These are phyloP conservation scores for Batrachochytrium dendrobatidis DNA, from an alignment of 371 early-diverging fungal genomes.

Conservation along the genomic window DNA sequence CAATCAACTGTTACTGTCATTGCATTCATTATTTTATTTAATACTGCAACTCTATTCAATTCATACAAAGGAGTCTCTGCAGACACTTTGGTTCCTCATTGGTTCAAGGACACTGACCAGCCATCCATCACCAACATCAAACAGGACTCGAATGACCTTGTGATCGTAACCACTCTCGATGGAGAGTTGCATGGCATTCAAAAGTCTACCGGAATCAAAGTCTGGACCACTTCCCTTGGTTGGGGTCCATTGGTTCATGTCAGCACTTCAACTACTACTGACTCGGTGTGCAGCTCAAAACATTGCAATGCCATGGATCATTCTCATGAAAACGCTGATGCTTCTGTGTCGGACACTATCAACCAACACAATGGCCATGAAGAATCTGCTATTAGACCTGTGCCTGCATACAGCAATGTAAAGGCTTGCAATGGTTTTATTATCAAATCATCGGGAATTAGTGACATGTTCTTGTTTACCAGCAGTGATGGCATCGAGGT, in stretches of 20 bases:
- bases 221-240: constrained; percentile 41
- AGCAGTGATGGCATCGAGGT: too few relatives aligned
- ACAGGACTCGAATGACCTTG: constrained; percentile 15
- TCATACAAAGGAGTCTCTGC: not conserved
- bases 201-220: constrained; percentile 34
- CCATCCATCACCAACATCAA: not conserved
- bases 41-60: not conserved
- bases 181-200: constrained; percentile 54
- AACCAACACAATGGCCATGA: not conserved
- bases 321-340: constrained; percentile 1
- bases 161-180: constrained; percentile 54
- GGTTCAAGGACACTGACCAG: not conserved
- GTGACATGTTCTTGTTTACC: too few relatives aligned
- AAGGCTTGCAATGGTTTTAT: too few relatives aligned
- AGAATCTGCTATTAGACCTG: too few relatives aligned
- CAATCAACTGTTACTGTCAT: too few relatives aligned
- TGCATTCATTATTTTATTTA: too few relatives aligned
- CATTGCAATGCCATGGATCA: not conserved
- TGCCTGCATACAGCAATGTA: too few relatives aligned
- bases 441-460: too few relatives aligned
- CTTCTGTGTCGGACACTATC: not conserved
- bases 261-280: constrained; percentile 9
- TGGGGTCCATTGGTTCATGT: constrained; percentile 29
- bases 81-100: not conserved
- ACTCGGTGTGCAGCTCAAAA: not conserved